These are phyloP conservation scores for Fraxinus sp. DNA, from an alignment of 305 asterid species.

Conservation along the genomic window DNA sequence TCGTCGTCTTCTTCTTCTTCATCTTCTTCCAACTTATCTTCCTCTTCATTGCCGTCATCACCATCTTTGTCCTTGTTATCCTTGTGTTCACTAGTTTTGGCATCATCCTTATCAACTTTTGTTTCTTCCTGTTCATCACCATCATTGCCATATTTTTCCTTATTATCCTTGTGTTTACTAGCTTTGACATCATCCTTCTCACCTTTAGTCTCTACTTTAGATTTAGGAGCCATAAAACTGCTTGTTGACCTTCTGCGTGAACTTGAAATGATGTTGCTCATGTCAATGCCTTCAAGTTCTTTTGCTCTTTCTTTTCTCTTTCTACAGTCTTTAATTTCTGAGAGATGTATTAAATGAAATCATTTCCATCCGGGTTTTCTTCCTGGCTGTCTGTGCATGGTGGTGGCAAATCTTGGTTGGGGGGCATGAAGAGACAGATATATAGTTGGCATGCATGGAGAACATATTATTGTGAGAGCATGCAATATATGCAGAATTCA, in stretches of 20 bases:
- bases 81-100: slow-evolving; percentile 32
- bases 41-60: slow-evolving; percentile 22
- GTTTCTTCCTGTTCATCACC: slow-evolving; percentile 8
- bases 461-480: background rate
- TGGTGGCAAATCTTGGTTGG: background rate
- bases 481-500: background rate
- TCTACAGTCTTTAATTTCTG: slow-evolving; percentile 82
- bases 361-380: slow-evolving; percentile 14
- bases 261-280: slow-evolving; percentile 83
- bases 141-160: slow-evolving; percentile 32
- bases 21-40: slow-evolving; percentile 1
- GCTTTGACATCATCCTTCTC: slow-evolving; percentile 38
- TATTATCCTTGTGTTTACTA: slow-evolving; percentile 32
- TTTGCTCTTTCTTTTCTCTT: slow-evolving; percentile 82
- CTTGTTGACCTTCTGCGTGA: slow-evolving; percentile 81
- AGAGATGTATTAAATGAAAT: slow-evolving; percentile 23
- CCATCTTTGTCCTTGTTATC: slow-evolving; percentile 30
- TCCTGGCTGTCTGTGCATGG: background rate
- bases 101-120: slow-evolving; percentile 33
- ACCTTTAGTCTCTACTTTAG: slow-evolving; percentile 39
- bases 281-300: slow-evolving; percentile 96
- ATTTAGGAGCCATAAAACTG: slow-evolving; percentile 51
- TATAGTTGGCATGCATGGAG: background rate
- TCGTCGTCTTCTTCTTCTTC: background rate
- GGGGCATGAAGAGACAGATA: background rate